Evolutionary conservation across 2,329 filamentous ascomycete genomes (phyloP), one percentile per base, ranked within the genome.

Genomic region (Aspergillus japonicus): DNA sequence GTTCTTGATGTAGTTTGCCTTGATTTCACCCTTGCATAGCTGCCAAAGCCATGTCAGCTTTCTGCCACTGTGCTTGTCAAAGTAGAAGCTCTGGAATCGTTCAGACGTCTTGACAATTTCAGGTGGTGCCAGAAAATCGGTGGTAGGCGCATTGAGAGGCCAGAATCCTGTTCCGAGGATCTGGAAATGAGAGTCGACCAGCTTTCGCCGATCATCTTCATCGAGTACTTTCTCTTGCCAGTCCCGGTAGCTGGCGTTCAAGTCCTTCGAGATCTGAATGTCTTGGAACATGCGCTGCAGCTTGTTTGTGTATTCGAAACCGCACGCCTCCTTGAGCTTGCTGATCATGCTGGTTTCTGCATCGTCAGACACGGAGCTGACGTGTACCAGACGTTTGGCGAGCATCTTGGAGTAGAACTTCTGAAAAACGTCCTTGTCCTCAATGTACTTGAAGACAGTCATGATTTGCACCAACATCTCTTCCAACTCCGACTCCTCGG

Each of bases 391-490:
- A 69, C 95, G 92, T 75, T 96, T 92, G 53, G 95, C 95, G 68
- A 99, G 81, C 89, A 96, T 96, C 64, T 93, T 90, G 2, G 94
- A 96, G 79, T 99, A 99, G 79, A 97, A 99, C 77, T 98, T 99
- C 77, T 98, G 95, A 84, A 99, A 99, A 5, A 99, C 96, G 72
- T 99, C 95, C 83, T 99, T 99, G 79, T 99, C 96, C 75, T 99
- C 95, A 64, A 99, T 98, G 78, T 99, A 99, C 81, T 98, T 98
- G 86, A 99, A 99, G 57, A 99, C 92, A 1, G 94, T 97, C 95
- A 99, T 99, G 70, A 99, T 95, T 75, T 97, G 91, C 21, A 87
- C 87, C 31, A 98, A 81, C 33, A 92, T 89, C 66, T 89, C 89
- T 78, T 99, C 95, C 69, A 98, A 84, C 71, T 99, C 94, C 33